phyloP scores from a whole-genome alignment of 768 basidiomycete species.

The Lactifluus piperatus region DNA sequence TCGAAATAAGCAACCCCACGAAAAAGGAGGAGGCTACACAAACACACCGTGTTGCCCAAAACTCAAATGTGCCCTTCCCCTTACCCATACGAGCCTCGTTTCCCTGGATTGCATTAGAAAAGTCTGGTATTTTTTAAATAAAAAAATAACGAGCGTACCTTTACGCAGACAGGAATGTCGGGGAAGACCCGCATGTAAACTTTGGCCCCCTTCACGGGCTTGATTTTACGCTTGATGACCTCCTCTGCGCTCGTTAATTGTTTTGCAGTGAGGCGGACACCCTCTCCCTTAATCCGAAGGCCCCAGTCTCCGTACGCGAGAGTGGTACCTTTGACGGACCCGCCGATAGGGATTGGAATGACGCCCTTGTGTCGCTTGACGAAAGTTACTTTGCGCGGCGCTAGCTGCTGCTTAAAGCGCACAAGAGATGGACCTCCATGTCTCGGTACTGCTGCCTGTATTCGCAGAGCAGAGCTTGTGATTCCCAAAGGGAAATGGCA shows the following conservation, averaged over 20 bases:
- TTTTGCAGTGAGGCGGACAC: constrained; percentile 77
- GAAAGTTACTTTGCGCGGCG: constrained; percentile 76
- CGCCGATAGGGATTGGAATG: constrained; percentile 78
- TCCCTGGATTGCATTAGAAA: constrained; percentile 41
- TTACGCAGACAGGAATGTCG: constrained; percentile 94
- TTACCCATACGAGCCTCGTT: constrained; percentile 99
- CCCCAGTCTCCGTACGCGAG: constrained; percentile 91
- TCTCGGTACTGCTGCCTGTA: background rate
- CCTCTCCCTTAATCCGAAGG: constrained; percentile 76
- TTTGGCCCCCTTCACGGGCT: constrained; percentile 80
- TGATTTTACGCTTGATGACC: constrained; percentile 83
- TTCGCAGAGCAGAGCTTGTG: constrained; percentile 16
- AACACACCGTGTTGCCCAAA: constrained; percentile 84
- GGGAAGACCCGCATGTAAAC: constrained; percentile 89
- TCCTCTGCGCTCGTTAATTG: constrained; percentile 83
- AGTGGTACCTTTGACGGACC: constrained; percentile 88
- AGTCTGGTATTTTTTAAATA: too few species aligned
- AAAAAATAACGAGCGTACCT: constrained; percentile 42
- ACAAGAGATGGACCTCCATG: constrained; percentile 15
- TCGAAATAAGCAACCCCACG: background rate
- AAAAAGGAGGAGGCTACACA: background rate
- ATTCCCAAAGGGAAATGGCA: constrained; percentile 24
- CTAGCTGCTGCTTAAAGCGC: constrained; percentile 45
- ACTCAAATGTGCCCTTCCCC: constrained; percentile 96
- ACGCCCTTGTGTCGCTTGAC: constrained; percentile 87